Evolutionary conservation across 257 asterid genomes (phyloP), one percentile per base, ranked within the genome.

Genomic region (Gentiana dahurica): DNA sequence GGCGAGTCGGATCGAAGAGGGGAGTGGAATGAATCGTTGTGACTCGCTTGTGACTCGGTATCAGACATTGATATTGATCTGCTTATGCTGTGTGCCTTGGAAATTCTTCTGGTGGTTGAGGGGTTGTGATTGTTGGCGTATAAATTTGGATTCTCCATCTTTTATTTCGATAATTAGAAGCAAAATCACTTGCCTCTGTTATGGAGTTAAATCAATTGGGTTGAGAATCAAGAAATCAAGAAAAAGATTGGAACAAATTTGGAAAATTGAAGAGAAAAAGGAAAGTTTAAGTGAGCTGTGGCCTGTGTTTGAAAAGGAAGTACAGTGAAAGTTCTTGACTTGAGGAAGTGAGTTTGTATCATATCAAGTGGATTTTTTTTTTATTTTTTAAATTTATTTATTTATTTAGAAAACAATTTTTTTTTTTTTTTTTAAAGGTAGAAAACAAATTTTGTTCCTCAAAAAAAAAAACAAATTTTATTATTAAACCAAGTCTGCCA

Each of bases 61-160:
- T 87, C 96, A 8, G 96, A 91, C 84, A 91, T 81, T 53, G 95
- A 79, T 69, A 72, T 48, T 66, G 85, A 87, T 59, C 92, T 72
- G 64, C 64, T 73, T 54, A 38, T 57, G 45, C 71, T 60, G 54
- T 51, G 9, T 41, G 62, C 55, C 58, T 59, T 60, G 47, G 49
- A 59, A 38, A n/a, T 39, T 33, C 61, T 34, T 37, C 38, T 48
- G 53, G 24, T 59, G 37, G 10, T 50, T 34, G 56, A 47, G 46
- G 8, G 48, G 54, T 47, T 36, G 58, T 57, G 53, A 32, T 57
- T 49, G 24, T 11, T 41, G 8, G 53, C n/a, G 50, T 50, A 34
- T 12, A 70, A 54, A 9, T 3, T 52, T 51, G 52, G 57, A 24
- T 62, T 60, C 36, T 73, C 61, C 78, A 73, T 73, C 52, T 33